Percentiles rank a stretch among this genome's conserved stretches.
Conservation (phyloP, 2,329 filamentous ascomycete genomes). For the Didymella pinodella region DNA sequence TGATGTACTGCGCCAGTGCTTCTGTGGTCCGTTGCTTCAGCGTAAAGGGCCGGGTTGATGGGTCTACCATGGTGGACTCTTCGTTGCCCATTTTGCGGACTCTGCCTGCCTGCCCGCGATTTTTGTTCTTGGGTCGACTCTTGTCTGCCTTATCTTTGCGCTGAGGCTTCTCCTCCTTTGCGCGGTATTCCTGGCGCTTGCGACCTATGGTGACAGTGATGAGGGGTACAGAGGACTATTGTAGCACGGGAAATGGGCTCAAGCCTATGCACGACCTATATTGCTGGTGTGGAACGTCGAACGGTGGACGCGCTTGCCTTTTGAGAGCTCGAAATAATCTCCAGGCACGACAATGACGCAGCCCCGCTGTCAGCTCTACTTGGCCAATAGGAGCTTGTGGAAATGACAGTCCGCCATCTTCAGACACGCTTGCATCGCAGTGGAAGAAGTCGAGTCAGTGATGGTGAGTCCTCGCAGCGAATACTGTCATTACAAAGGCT, state of each 20-base stretch:
- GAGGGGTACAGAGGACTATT: neutral
- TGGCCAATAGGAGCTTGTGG: constrained; percentile 19
- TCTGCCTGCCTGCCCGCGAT: constrained; percentile 32
- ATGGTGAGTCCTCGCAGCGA: neutral
- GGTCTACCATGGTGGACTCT: constrained; percentile 73
- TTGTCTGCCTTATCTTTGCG: constrained; percentile 37
- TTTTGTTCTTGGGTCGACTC: constrained; percentile 27
- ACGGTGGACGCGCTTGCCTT: constrained; percentile 4
- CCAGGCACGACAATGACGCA: constrained; percentile 9
- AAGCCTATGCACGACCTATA: neutral
- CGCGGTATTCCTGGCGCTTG: constrained; percentile 56
- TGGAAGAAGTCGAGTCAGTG: neutral
- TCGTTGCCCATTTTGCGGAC: constrained; percentile 83
- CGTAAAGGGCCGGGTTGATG: constrained; percentile 69
- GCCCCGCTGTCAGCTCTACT: constrained; percentile 14
- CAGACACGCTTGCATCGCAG: neutral
- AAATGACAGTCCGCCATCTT: constrained; percentile 5
- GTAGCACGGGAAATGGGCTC: neutral
- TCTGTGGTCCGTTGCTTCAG: constrained; percentile 74
- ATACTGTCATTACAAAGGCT: neutral
- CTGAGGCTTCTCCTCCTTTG: constrained; percentile 46
- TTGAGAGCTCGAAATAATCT: constrained; percentile 6
- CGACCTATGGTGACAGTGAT: constrained; percentile 58
- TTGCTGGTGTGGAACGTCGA: constrained; percentile 6
- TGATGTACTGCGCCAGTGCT: constrained; percentile 82